Percentiles rank a stretch among this genome's conserved stretches.
These are phyloP conservation scores for Pleurotus tuoliensis DNA, from an alignment of 768 basidiomycete species.

Conservation along the genomic window DNA sequence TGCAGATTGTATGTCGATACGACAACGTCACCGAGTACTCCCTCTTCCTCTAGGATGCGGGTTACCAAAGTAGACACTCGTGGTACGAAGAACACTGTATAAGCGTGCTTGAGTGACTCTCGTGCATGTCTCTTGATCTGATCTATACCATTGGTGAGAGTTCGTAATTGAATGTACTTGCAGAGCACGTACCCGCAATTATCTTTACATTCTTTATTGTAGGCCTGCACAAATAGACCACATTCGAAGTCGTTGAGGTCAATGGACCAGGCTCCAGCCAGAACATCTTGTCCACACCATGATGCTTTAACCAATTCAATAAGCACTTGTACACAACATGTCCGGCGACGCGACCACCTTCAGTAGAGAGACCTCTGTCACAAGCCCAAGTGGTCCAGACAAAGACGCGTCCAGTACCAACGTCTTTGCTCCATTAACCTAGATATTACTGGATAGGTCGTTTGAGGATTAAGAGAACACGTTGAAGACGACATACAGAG, in stretches of 20 bases:
- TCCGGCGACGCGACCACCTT: conserved; percentile 55
- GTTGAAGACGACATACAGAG: conserved; percentile 42
- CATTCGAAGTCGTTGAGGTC: conserved; percentile 77
- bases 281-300: conserved; percentile 99
- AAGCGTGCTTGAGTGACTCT: conserved; percentile 73
- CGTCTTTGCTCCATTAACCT: conserved; percentile 95
- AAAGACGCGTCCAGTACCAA: conserved; percentile 88
- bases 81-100: conserved; percentile 86
- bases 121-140: conserved; percentile 83
- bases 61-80: conserved; percentile 82
- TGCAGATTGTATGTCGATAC: conserved; percentile 88
- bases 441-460: conserved; percentile 8
- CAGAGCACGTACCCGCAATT: conserved; percentile 71
- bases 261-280: conserved; percentile 94
- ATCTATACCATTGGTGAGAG: conserved; percentile 48
- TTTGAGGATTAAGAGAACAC: neutral
- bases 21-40: conserved; percentile 93
- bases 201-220: conserved; percentile 81
- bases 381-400: conserved; percentile 87
- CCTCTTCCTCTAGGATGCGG: conserved; percentile 89
- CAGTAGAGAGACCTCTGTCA: conserved; percentile 90
- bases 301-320: conserved; percentile 55
- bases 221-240: conserved; percentile 91
- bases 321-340: neutral
- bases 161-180: conserved; percentile 4